Base-by-base conservation (phyloP, 495 filamentous ascomycete species). In the Xylaria acuta region DNA sequence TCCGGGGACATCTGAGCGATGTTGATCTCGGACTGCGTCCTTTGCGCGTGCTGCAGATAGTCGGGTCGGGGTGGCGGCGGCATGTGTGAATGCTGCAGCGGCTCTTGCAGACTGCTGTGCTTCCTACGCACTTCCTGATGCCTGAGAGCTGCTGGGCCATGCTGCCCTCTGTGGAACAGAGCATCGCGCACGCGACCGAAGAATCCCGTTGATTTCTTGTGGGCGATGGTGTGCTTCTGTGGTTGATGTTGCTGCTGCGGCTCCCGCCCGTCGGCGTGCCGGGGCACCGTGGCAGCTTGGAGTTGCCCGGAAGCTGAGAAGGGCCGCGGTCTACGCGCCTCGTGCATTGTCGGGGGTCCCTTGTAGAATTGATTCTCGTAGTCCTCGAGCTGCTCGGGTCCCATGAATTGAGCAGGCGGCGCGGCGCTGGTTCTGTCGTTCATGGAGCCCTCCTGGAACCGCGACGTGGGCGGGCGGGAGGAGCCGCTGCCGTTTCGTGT, bases 371-470 rank as follows among this genome's bases (percentile, higher is more conserved):
- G 81, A 47, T 69, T 75, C 76, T 85, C 82, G 73, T 76, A 83
- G 3, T 76, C 71, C 20, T 45, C 75, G 4, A 79, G 63, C 62
- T 86, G 82, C 12, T 84, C 84, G 9, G 87, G 85, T 9, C 83
- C 88, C 41, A 90, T 79, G 75, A 89, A 93, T 53, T 88, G 84
- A 40, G 83, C 80, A 11, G 92, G 92, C 47, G 92, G 92, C 74
- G 83, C 88, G 70, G 91, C 85, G 72, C 91, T 93, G 22, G 87
- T 84, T 70, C 90, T 88, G 78, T 94, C 92, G 77, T 89, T 92
- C 92, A 94, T 94, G 68, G 87, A 92, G 3, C 90, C 92, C 75
- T 94, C 92, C 5, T 90, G 79, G 75, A 94, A 94, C 38, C 88
- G 74, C 45, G 77, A 79, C 14, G 76, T 79, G 5, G 77, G 73